phyloP scores from a whole-genome alignment of 305 asterid species.

The Salvia sclarea region DNA sequence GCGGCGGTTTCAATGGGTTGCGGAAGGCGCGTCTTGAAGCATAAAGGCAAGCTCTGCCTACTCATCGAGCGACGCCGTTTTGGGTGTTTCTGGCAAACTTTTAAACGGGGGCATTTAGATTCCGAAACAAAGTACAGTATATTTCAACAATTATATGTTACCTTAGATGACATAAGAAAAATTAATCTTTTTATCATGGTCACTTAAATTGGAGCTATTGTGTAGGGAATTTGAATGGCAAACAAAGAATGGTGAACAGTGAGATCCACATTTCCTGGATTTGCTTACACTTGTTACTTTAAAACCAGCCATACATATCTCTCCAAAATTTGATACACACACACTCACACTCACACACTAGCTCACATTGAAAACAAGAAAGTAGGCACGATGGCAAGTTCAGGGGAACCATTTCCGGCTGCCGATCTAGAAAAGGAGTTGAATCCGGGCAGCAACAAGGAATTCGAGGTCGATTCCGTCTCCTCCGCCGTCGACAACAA shows the following conservation, averaged over 20 bases:
- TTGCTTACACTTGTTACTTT: constrained; percentile 35
- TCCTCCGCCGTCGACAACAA: constrained; percentile 54
- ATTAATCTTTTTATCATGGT: too few relatives aligned
- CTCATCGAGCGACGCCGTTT: constrained; percentile 20
- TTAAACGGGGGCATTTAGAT: too few relatives aligned
- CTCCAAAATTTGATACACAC: constrained; percentile 16
- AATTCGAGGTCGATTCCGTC: constrained; percentile 55
- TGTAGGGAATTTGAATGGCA: not conserved
- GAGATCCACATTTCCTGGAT: constrained; percentile 43
- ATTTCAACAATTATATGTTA: too few relatives aligned
- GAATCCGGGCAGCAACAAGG: constrained; percentile 53
- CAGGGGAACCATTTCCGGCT: constrained; percentile 53
- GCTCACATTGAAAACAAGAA: not conserved
- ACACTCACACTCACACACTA: not conserved
- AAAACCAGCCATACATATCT: constrained; percentile 27
- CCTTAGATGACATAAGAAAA: too few relatives aligned
- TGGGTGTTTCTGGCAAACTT: not conserved
- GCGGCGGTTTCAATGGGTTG: constrained; percentile 20
- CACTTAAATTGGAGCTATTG: not conserved
- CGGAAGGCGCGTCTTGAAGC: constrained; percentile 19
- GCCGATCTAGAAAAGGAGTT: constrained; percentile 59
- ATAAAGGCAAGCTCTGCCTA: constrained; percentile 28
- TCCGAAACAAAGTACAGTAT: too few relatives aligned
- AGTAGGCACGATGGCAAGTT: constrained; percentile 42
- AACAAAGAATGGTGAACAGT: not conserved